A percentile compares a stretch with the other conserved stretches of the same genome.
Evolutionary conservation across 441 rosid genomes (phyloP).

Genomic region (Mallotus japonicus): DNA sequence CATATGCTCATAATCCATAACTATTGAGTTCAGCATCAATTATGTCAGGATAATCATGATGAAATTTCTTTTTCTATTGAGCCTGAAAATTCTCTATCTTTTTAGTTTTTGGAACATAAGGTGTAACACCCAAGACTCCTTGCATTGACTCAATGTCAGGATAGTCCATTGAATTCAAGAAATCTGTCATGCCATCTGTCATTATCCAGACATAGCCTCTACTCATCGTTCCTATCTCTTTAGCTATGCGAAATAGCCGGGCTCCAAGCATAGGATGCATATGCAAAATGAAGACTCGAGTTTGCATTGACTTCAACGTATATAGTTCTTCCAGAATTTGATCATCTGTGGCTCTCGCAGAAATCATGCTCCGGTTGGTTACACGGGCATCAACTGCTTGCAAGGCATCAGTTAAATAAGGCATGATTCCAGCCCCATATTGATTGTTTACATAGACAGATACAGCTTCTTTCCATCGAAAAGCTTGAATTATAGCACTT

Average conservation of each 20-base stretch:
- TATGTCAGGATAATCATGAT: constrained; percentile 22
- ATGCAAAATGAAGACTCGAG: constrained; percentile 58
- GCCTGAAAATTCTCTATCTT: constrained; percentile 25
- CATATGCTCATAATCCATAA: constrained; percentile 55
- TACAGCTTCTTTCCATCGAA: constrained; percentile 52
- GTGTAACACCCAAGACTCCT: constrained; percentile 48
- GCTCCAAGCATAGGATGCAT: constrained; percentile 36
- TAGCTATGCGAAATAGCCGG: constrained; percentile 37
- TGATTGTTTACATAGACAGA: constrained; percentile 41
- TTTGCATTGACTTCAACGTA: constrained; percentile 45
- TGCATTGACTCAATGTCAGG: constrained; percentile 32
- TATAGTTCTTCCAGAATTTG: constrained; percentile 46
- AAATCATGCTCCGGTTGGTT: constrained; percentile 39
- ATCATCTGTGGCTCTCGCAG: constrained; percentile 33
- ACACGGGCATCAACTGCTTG: constrained; percentile 37
- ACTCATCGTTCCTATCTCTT: constrained; percentile 53
- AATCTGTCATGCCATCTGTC: constrained; percentile 37
- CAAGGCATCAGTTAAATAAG: constrained; percentile 44
- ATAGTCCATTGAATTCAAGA: constrained; percentile 11
- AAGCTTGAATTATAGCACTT: constrained; percentile 35
- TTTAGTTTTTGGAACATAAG: constrained; percentile 30
- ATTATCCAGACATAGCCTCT: constrained; percentile 55
- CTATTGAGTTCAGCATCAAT: constrained; percentile 24
- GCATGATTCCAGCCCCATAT: constrained; percentile 46
- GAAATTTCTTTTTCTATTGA: constrained; percentile 40